phyloP scores from a whole-genome alignment of 73 alveolate genomes.

The Tetrahymena borealis region DNA sequence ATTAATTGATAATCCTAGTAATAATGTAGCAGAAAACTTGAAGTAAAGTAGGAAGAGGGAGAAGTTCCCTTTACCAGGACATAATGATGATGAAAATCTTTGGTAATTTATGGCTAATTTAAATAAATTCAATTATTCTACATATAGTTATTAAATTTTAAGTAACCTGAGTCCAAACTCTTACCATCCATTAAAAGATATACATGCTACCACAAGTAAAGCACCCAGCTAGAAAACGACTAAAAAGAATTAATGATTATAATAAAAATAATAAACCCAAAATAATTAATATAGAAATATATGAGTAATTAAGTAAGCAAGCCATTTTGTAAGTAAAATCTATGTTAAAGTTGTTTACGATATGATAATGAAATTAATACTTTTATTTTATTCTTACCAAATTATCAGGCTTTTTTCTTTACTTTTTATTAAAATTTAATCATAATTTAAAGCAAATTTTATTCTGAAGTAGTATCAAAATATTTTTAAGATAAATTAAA shows the following conservation, averaged over 20 bases:
- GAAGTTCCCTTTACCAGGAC: background rate
- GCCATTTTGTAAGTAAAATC: too few species aligned
- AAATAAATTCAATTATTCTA: background rate
- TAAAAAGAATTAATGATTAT: background rate
- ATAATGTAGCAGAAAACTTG: background rate
- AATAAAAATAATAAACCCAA: background rate
- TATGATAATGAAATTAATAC: too few species aligned
- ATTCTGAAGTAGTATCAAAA: too few species aligned
- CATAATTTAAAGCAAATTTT: too few species aligned
- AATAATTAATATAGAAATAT: background rate
- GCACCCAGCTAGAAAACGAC: background rate
- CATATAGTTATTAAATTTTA: background rate
- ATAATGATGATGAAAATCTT: background rate
- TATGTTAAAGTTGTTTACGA: too few species aligned
- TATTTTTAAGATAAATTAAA: too few species aligned
- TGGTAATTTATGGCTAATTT: background rate
- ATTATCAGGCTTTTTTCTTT: too few species aligned
- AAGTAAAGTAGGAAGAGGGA: background rate
- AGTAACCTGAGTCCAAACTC: background rate
- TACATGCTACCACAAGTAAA: background rate
- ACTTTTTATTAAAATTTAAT: too few species aligned
- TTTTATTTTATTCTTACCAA: too few species aligned
- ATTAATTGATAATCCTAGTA: background rate
- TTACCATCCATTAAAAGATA: background rate
- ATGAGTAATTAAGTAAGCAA: too few species aligned